These are phyloP conservation scores for Candida vartiovaarae DNA, from an alignment of 805 yeast species.

Conservation along the genomic window DNA sequence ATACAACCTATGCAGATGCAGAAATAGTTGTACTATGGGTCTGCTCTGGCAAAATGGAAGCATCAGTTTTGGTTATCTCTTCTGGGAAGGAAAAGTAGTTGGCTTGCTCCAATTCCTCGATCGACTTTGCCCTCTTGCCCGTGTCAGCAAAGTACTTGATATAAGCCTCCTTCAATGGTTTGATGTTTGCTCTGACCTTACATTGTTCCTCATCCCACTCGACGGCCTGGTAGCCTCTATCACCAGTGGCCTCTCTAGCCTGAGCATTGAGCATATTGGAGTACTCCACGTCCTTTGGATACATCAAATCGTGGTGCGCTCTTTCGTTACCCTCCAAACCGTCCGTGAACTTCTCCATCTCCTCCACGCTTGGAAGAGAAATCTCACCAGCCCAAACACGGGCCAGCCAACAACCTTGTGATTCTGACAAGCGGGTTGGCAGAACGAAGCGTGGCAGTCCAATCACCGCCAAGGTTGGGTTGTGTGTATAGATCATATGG, in stretches of 20 bases:
- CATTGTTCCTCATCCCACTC: constrained; percentile 45
- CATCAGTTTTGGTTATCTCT: no score
- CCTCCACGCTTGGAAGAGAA: constrained; percentile 37
- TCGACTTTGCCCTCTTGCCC: constrained; percentile 30
- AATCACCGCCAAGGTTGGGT: constrained; percentile 59
- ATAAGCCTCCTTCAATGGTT: constrained; percentile 38
- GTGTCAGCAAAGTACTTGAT: constrained; percentile 32
- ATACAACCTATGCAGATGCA: no score
- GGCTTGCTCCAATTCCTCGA: constrained; percentile 33
- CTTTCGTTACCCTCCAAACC: constrained; percentile 41
- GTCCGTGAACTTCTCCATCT: constrained; percentile 39
- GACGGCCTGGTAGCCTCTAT: constrained; percentile 41
- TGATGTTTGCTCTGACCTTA: constrained; percentile 35
- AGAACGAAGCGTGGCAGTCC: constrained; percentile 56
- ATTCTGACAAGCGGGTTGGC: constrained; percentile 54
- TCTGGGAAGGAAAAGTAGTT: constrained; percentile 24
- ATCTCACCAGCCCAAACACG: constrained; percentile 55
- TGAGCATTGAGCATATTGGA: constrained; percentile 37
- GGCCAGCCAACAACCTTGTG: constrained; percentile 60
- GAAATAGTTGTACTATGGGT: no score
- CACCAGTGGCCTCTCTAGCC: constrained; percentile 30
- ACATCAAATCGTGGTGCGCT: constrained; percentile 44
- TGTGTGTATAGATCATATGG: constrained; percentile 49
- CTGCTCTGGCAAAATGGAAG: no score
- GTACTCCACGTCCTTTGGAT: constrained; percentile 55